Base-by-base conservation (phyloP, 2,329 filamentous ascomycete species). In the Aspergillus tamarii region DNA sequence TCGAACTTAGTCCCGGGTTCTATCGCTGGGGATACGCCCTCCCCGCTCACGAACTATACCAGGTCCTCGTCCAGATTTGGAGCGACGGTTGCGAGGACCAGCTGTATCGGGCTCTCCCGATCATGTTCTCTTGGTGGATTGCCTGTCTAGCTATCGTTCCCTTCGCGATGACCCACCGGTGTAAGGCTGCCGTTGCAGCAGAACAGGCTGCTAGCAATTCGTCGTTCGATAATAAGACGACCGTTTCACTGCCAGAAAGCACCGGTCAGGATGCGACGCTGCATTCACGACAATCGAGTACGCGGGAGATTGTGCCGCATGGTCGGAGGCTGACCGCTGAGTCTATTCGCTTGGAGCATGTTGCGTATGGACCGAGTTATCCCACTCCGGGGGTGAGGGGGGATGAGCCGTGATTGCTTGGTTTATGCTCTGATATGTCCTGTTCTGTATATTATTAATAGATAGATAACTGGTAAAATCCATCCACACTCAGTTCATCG, bases 41-140 rank as follows among this genome's bases (percentile, higher is more conserved):
- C 2, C 80, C 80, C 0, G 75, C 78, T 0, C 74, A 81, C 61
- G 74, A 77, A 32, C 70, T 76, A 1, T 82, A 80, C 59, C 72
- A 78, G 56, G 65, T 77, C 2, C 68, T 83, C 19, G 63, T 80
- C 0, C 73, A 81, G 41, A 78, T 82, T 36, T 83, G 79, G 80
- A 77, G 75, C 1, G 66, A 74, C 5, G 79, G 78, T 1, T 81
- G 77, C 57, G 72, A 78, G 57, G 75, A 76, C n/a, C 67, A 71
- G 43, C 72, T 81, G 7, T 71, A 74, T 30, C 74, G 74, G 30
- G 73, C 78, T 1, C 70, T 82, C 30, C 78, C 80, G 0, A 73
- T 81, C 23, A 62, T 82, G 57, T 81, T 82, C 59, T 67, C 74
- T 0, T 81, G 76, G 77, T 78, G 77, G 73, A 26, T 78, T 26